phyloP scores from a whole-genome alignment of 441 rosid species.

The Syzygium malaccense region DNA sequence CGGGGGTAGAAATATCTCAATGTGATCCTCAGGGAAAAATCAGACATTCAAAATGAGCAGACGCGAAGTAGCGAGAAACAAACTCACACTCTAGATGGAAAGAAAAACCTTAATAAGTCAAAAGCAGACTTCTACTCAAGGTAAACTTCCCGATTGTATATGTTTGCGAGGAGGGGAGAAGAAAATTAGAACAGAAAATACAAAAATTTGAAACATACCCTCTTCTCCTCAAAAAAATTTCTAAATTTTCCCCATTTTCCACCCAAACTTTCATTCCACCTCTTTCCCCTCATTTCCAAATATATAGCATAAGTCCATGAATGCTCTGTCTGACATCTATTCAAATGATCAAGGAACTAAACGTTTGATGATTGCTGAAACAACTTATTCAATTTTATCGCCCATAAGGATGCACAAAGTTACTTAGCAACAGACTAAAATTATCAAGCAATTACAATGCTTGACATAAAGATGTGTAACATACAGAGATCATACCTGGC shows the following conservation, averaged over 20 bases:
- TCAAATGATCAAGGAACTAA: not conserved
- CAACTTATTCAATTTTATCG: not conserved
- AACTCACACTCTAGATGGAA: not conserved
- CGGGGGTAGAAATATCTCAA: not conserved
- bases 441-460: not conserved
- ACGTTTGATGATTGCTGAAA: not conserved
- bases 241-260: not conserved
- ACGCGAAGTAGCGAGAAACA: not conserved
- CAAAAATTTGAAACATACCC: not conserved
- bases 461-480: not conserved
- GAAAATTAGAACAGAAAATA: not conserved
- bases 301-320: not conserved
- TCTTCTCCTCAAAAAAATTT: not conserved
- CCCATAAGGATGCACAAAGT: not conserved
- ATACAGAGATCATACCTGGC: constrained; percentile 48
- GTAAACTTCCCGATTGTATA: not conserved
- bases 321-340: not conserved
- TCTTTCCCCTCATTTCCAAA: not conserved
- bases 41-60: not conserved
- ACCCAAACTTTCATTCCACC: not conserved
- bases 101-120: not conserved
- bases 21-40: not conserved
- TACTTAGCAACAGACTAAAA: not conserved
- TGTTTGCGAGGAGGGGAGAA: not conserved
- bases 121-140: not conserved